Percentiles rank a stretch among this genome's conserved stretches.
phyloP scores from a whole-genome alignment of 441 rosid genomes.

The Pelargonium fulgidum region DNA sequence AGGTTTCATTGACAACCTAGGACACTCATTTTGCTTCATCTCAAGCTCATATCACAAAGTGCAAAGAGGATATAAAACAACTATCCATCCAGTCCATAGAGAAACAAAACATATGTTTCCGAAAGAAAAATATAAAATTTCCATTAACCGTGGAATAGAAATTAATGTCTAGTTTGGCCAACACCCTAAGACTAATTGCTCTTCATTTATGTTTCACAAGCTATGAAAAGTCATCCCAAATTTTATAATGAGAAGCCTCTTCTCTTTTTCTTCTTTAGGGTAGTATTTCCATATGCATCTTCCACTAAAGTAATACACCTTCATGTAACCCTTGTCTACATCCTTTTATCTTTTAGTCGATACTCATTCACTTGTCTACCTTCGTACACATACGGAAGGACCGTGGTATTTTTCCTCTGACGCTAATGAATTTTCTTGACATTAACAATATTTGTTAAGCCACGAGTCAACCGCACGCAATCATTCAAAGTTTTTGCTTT shows the following conservation, averaged over 20 bases:
- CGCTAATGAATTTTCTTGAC: not conserved
- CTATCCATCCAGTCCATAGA: not conserved
- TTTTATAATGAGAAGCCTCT: too few relatives aligned
- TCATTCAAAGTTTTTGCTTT: not conserved
- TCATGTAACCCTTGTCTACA: not conserved
- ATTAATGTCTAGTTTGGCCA: not conserved
- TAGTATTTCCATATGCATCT: not conserved
- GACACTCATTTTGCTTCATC: not conserved
- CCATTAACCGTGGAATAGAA: not conserved
- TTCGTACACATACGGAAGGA: not conserved
- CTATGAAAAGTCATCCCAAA: too few relatives aligned
- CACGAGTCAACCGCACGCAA: not conserved
- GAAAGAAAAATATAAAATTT: not conserved
- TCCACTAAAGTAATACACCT: not conserved
- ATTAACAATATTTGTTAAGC: conserved; percentile 1
- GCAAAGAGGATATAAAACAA: not conserved
- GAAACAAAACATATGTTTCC: not conserved
- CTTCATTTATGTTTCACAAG: not conserved
- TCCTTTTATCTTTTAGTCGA: not conserved
- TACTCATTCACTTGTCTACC: not conserved
- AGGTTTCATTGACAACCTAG: not conserved
- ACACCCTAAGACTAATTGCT: not conserved
- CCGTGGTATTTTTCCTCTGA: not conserved
- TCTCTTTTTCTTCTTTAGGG: not conserved
- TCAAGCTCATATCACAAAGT: conserved; percentile 3